These are phyloP conservation scores for Trichoderma oligosporum DNA, from an alignment of 2,329 filamentous ascomycete genomes.

Conservation along the genomic window DNA sequence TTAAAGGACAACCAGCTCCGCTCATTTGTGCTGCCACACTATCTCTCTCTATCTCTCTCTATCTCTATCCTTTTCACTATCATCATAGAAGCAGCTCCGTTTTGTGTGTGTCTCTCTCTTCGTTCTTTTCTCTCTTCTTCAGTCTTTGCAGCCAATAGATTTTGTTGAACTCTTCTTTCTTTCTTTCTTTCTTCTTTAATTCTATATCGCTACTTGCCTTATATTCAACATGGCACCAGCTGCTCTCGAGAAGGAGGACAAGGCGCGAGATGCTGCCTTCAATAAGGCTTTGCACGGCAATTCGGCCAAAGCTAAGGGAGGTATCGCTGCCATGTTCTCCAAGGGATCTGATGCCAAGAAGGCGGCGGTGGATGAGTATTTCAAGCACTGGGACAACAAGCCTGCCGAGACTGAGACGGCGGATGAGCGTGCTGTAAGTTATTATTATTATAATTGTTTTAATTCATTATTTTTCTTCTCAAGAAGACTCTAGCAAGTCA, in stretches of 20 bases:
- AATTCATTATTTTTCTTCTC: not conserved
- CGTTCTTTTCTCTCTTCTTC: not conserved
- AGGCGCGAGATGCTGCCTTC: conserved; percentile 82
- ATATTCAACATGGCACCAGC: conserved; percentile 19
- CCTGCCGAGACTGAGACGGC: conserved; percentile 59
- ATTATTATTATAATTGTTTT: not conserved
- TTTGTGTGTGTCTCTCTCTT: not conserved
- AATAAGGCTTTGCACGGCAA: conserved; percentile 80
- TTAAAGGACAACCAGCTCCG: conserved; percentile 16
- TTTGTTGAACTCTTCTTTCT: not conserved
- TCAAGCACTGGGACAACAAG: conserved; percentile 96
- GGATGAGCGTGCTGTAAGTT: conserved; percentile 20
- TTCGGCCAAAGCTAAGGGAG: conserved; percentile 65
- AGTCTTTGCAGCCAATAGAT: not conserved
- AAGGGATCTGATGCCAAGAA: conserved; percentile 76
- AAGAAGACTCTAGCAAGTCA: too few relatives aligned
- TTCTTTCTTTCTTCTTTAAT: not conserved
- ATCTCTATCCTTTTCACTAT: not conserved
- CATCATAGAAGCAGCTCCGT: not conserved
- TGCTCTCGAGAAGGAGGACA: conserved; percentile 56
- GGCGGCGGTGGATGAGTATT: conserved; percentile 84
- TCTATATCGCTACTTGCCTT: not conserved
- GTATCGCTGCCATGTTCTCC: conserved; percentile 76
- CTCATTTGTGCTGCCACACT: not conserved
- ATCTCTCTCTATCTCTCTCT: not conserved